Percentiles rank a stretch among this genome's conserved stretches.
Conservation (phyloP, 2,329 filamentous ascomycete genomes). For the Knoxdaviesia proteae region DNA sequence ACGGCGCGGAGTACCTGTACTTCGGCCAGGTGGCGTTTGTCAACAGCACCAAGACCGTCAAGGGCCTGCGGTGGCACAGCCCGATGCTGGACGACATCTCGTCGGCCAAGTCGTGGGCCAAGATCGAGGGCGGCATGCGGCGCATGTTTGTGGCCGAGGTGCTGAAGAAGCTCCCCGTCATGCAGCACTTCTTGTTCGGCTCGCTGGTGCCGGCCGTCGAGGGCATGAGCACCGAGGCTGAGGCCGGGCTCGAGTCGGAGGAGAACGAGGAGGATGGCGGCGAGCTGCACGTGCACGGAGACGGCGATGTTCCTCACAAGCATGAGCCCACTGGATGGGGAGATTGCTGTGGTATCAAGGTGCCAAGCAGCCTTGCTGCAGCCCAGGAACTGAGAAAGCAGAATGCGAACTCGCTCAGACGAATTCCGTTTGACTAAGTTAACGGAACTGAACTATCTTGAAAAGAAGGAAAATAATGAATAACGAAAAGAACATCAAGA, state of each 20-base stretch:
- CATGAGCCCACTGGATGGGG: constrained; percentile 64
- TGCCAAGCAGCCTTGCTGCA: constrained; percentile 82
- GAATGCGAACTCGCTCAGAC: constrained; percentile 38
- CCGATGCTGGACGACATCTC: constrained; percentile 98
- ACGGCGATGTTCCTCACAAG: constrained; percentile 23
- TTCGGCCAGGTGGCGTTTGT: constrained; percentile 86
- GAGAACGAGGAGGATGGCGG: constrained; percentile 32
- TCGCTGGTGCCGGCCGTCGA: constrained; percentile 59
- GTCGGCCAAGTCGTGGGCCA: constrained; percentile 69
- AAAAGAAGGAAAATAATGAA: background rate
- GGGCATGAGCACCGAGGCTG: constrained; percentile 53
- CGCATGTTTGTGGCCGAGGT: constrained; percentile 95
- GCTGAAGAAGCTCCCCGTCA: constrained; percentile 79
- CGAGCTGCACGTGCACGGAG: constrained; percentile 41
- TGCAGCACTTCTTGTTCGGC: constrained; percentile 97
- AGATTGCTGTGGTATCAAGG: constrained; percentile 94
- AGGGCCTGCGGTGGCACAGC: constrained; percentile 84
- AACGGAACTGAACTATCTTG: background rate
- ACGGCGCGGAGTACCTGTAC: constrained; percentile 66
- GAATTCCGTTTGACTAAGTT: constrained; percentile 60
- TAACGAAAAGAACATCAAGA: background rate
- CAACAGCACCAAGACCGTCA: constrained; percentile 89
- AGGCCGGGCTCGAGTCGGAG: constrained; percentile 22
- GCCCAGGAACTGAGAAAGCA: constrained; percentile 73
- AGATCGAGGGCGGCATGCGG: constrained; percentile 87